Evolutionary conservation across 805 yeast species (phyloP), one percentile per base, ranked within the genome.

Genomic region (Maudiozyma pseudohumilis): DNA sequence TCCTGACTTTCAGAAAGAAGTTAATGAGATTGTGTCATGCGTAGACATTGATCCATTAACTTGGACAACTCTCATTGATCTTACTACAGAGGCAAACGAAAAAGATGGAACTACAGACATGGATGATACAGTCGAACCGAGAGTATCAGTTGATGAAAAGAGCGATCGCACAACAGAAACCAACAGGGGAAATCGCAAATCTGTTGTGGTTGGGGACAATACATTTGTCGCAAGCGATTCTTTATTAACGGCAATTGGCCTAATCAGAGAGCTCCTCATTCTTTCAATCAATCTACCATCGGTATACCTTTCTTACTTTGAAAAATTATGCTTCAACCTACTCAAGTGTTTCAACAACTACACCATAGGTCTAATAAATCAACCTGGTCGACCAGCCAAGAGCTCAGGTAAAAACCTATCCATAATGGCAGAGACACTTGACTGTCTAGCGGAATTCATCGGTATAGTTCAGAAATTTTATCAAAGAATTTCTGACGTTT

Each of bases 141-240:
- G 42, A 38, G 33, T 20, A 17, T n/a, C 18, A 23, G 10, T 24
- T 11, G 5, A 35, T n/a, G 16, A 10, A 17, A 12, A 12, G n/a
- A 17, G 29, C 15, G 29, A 27, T 9, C 15, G 15, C 15, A 17
- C n/a, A 29, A 23, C 11, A 18, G 13, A 8, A 18, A 13, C 34
- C 10, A 17, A 26, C 30, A 9, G 39, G 10, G 65, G 65, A 6
- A 64, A 62, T 30, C 56, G 61, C 37, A 59, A 64, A 43, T 61
- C 69, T 1, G 60, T 62, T 25, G 66, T 69, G 32, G 70, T 79
- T 28, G 74, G 69, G 16, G 75, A 71, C 29, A 68, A 70, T 38
- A 70, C 79, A 0, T 75, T 71, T 48, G 77, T 75, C 27, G 72
- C 79, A 1, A 74, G 81, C 29, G 66, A 66, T n/a, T 65, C 79